Evolutionary conservation across 768 basidiomycete genomes (phyloP).

Genomic region (Podaxis sp.): DNA sequence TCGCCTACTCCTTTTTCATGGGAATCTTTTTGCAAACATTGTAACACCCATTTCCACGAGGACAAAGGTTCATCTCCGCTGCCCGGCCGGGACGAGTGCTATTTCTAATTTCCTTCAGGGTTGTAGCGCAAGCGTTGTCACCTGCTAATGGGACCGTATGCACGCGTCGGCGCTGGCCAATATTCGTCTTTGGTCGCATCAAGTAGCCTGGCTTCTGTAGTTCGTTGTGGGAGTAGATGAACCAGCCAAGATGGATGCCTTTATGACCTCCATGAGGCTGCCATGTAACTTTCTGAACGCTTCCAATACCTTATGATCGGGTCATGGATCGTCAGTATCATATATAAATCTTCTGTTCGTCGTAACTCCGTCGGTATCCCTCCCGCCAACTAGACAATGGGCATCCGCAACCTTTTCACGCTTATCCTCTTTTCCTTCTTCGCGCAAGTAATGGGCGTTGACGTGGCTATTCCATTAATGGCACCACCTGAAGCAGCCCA

Average conservation of each 20-base stretch:
- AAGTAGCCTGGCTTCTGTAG: neutral
- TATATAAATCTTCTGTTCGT: neutral
- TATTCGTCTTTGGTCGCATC: neutral
- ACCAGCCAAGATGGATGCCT: neutral
- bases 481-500: conserved; percentile 33
- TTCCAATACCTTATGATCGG: neutral
- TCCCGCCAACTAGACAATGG: neutral
- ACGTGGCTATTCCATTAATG: conserved; percentile 39
- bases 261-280: conserved; percentile 10
- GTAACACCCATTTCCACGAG: neutral
- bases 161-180: neutral
- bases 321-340: neutral
- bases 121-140: conserved; percentile 5
- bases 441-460: conserved; percentile 17
- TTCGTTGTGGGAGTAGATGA: conserved; percentile 7
- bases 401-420: neutral
- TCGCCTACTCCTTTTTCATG: conserved; percentile 6
- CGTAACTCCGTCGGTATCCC: neutral
- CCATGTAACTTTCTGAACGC: conserved; percentile 2
- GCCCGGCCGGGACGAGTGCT: neutral
- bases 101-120: neutral
- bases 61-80: neutral
- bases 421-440: conserved; percentile 11
- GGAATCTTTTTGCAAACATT: neutral
- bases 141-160: conserved; percentile 6